Evolutionary conservation across 2,329 filamentous ascomycete species (phyloP).

Genomic region (Claviceps sp.): DNA sequence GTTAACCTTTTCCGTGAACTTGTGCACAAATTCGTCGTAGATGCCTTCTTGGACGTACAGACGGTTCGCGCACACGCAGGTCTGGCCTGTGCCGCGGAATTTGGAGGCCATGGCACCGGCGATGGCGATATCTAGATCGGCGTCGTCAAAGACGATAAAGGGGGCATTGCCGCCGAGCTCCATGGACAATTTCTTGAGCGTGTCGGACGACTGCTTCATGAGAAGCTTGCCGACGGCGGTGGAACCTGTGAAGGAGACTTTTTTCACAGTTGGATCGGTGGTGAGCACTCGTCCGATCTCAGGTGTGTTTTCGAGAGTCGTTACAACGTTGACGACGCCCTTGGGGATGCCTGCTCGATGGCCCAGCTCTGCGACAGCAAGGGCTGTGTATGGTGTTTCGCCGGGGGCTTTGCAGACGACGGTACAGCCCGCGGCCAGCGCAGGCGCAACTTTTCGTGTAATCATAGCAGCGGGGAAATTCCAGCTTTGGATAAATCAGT

Average conservation of each 20-base stretch:
- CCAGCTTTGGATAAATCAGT: conserved; percentile 37
- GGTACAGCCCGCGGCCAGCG: conserved; percentile 87
- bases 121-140: conserved; percentile 76
- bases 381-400: conserved; percentile 83
- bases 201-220: conserved; percentile 78
- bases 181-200: conserved; percentile 71
- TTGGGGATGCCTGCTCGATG: conserved; percentile 78
- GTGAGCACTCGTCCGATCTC: conserved; percentile 68
- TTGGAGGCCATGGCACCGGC: conserved; percentile 73
- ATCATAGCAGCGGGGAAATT: conserved; percentile 77
- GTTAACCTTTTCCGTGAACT: conserved; percentile 59
- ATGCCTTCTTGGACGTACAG: conserved; percentile 68
- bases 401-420: conserved; percentile 83
- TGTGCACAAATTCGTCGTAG: conserved; percentile 59
- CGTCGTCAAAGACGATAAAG: conserved; percentile 94
- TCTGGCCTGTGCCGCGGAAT: conserved; percentile 91
- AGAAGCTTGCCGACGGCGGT: conserved; percentile 57
- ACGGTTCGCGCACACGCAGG: conserved; percentile 81
- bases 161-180: conserved; percentile 92
- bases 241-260: conserved; percentile 88
- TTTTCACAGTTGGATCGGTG: conserved; percentile 58
- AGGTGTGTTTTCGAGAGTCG: conserved; percentile 63
- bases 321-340: conserved; percentile 84
- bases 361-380: conserved; percentile 77
- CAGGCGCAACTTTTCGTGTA: conserved; percentile 55